phyloP scores from a whole-genome alignment of 2,329 filamentous ascomycete genomes.

The Penicillium corylophilum region DNA sequence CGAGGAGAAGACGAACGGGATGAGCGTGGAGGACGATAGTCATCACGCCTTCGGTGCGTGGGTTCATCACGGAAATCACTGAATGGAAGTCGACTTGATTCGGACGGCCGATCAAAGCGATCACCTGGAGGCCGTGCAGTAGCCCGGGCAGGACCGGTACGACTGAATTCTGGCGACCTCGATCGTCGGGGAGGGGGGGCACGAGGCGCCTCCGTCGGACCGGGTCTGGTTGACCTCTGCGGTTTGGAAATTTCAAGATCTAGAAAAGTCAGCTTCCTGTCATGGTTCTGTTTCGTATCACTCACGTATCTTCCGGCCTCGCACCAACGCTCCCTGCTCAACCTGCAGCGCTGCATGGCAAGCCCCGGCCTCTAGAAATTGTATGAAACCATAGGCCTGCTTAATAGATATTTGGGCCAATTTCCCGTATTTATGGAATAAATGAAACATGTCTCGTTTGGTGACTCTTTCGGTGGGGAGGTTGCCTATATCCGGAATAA shows the following conservation, averaged over 20 bases:
- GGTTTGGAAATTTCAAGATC: slow-evolving; percentile 88
- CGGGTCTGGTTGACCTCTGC: slow-evolving; percentile 70
- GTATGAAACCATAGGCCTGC: slow-evolving; percentile 94
- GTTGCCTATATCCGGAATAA: slow-evolving; percentile 61
- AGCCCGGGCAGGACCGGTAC: slow-evolving; percentile 37
- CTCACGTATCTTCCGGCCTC: slow-evolving; percentile 93
- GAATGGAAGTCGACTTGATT: slow-evolving; percentile 38
- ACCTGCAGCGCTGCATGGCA: slow-evolving; percentile 72
- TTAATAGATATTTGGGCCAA: slow-evolving; percentile 95
- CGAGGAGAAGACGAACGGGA: slow-evolving; percentile 58
- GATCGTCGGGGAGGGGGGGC: slow-evolving; percentile 53
- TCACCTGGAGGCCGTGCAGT: slow-evolving; percentile 34
- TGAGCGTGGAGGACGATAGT: slow-evolving; percentile 61
- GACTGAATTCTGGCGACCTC: slow-evolving; percentile 62
- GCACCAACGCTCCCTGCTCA: slow-evolving; percentile 77
- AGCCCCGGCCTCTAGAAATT: slow-evolving; percentile 76
- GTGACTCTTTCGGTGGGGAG: slow-evolving; percentile 89
- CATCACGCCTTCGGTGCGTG: slow-evolving; percentile 55
- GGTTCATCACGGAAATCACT: slow-evolving; percentile 54
- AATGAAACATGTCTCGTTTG: slow-evolving; percentile 88
- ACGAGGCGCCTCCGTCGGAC: slow-evolving; percentile 38
- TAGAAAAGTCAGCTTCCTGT: slow-evolving; percentile 34
- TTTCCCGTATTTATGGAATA: slow-evolving; percentile 81
- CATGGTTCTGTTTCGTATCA: slow-evolving; percentile 10
- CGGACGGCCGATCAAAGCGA: slow-evolving; percentile 46